Evolutionary conservation across 495 filamentous ascomycete genomes (phyloP).

Genomic region (Neurospora sublineolata): DNA sequence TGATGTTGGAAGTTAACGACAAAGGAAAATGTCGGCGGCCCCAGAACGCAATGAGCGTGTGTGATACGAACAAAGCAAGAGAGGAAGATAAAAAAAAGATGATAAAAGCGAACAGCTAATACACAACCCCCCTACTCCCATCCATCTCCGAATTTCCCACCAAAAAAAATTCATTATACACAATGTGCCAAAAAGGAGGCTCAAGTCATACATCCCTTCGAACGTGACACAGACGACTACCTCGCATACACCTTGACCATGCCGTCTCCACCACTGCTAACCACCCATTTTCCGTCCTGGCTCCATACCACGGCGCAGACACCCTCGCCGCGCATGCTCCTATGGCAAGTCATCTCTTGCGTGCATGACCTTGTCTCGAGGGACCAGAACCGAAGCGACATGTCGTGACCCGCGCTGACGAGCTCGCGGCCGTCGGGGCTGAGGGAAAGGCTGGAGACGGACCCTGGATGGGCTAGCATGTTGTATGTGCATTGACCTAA

Average conservation of each 20-base stretch:
- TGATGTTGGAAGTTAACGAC: neutral
- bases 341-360: slow-evolving; percentile 84
- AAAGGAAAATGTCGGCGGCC: neutral
- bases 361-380: slow-evolving; percentile 87
- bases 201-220: neutral
- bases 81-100: neutral
- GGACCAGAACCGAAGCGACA: slow-evolving; percentile 92
- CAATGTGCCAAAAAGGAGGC: neutral
- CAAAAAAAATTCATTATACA: neutral
- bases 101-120: neutral
- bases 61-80: neutral
- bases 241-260: slow-evolving; percentile 88
- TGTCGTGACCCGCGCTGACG: slow-evolving; percentile 91
- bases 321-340: slow-evolving; percentile 87
- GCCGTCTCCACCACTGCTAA: slow-evolving; percentile 91
- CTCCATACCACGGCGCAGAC: slow-evolving; percentile 91
- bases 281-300: slow-evolving; percentile 85
- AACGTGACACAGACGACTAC: slow-evolving; percentile 5
- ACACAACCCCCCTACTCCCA: neutral
- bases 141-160: neutral
- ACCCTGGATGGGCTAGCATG: slow-evolving; percentile 90
- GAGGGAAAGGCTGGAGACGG: slow-evolving; percentile 81
- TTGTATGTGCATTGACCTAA: slow-evolving; percentile 97
- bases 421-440: slow-evolving; percentile 89
- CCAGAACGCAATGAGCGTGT: neutral